A percentile compares a stretch with the other conserved stretches of the same genome.
Conservation (phyloP, 129 eudicot genomes). For the Lactuca saligna region DNA sequence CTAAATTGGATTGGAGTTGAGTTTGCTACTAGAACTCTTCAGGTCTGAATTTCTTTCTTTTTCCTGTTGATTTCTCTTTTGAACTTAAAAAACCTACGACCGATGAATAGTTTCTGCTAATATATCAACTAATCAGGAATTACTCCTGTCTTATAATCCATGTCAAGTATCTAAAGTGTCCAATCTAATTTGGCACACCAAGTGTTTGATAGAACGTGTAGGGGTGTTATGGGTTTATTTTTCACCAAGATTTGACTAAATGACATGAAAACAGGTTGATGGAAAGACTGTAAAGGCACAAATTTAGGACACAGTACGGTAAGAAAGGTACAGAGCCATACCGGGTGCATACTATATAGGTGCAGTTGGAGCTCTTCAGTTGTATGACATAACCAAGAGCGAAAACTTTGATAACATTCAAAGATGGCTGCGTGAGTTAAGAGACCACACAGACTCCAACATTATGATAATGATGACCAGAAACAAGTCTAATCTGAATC, state of each 20-base stretch:
- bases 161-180: background rate
- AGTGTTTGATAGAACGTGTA: background rate
- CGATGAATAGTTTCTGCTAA: background rate
- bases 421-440: conserved; percentile 74
- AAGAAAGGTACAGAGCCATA: conserved; percentile 84
- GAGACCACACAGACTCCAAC: conserved; percentile 84
- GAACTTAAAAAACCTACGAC: background rate
- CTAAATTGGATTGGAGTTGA: conserved; percentile 28
- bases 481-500: conserved; percentile 78
- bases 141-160: background rate
- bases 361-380: conserved; percentile 57
- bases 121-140: background rate
- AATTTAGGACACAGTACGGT: conserved; percentile 91
- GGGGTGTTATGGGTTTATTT: background rate
- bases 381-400: too few species aligned
- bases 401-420: too few species aligned
- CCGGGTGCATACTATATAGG: conserved; percentile 86
- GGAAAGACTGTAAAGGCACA: conserved; percentile 90
- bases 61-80: background rate
- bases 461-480: conserved; percentile 84
- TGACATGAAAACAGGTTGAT: background rate
- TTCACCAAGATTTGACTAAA: background rate
- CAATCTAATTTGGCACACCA: background rate
- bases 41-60: conserved; percentile 18
- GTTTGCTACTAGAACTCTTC: conserved; percentile 37